Evolutionary conservation across 2,329 filamentous ascomycete species (phyloP), one percentile per base, ranked within the genome.

Genomic region (Exophiala sp.): DNA sequence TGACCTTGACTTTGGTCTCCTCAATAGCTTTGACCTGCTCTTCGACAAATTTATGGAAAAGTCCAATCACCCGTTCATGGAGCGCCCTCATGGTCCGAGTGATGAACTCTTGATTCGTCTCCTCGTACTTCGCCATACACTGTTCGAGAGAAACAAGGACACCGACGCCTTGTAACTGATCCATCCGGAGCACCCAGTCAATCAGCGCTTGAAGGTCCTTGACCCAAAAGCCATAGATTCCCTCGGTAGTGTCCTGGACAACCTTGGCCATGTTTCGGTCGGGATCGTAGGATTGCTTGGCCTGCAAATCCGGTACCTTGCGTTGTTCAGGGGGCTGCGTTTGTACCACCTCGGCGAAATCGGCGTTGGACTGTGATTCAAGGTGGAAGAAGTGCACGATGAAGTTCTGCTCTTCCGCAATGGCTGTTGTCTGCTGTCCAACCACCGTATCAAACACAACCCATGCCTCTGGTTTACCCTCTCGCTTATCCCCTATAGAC

Each of bases 1-100:
- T 96, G 70, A 96, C 89, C 74, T 96, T 96, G 67, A 98, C 91
- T 70, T 97, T 97, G 32, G 90, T 97, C 55, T 97, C 93, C 69
- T 97, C 93, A 57, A 97, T 95, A 3, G 89, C 90, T 21, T 88
- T 86, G 52, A 97, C 86, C 66, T 98, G 93, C 57, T 95, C 88
- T 59, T 97, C 91, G 7, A 97, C 82, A 61, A 97, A 96, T 56
- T 87, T 88, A 54, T 78, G 82, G 71, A 95, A 96, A 2, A 87
- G 79, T 2, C 79, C 78, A 58, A 85, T 81, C 14, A 97, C 74
- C 35, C 79, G 80, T 48, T 81, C 78, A 59, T 93, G 87, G 8
- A 95, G 73, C 63, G 88, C 89, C 61, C 93, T 85, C 2, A 97
- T 72, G 1, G 86, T 75, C 44, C 81, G 83, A 45, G 88, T 83